Percentiles rank a stretch among this genome's conserved stretches.
These are phyloP conservation scores for Trichoderma simmonsii DNA, from an alignment of 2,329 filamentous ascomycete genomes.

Conservation along the genomic window DNA sequence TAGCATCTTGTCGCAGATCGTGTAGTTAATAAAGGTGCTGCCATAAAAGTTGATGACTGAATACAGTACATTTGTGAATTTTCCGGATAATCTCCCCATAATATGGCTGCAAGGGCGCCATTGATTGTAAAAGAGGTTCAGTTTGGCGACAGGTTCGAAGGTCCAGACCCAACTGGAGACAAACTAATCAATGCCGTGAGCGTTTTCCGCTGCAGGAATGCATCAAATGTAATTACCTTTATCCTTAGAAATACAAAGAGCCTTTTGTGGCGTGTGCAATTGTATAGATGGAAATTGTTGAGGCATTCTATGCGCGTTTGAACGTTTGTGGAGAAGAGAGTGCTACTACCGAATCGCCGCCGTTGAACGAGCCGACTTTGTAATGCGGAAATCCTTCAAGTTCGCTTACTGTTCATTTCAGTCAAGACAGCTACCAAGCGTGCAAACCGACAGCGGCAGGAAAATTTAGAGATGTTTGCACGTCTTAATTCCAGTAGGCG, in stretches of 20 bases:
- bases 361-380: background rate
- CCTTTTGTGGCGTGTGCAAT: background rate
- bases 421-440: background rate
- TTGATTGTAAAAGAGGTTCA: background rate
- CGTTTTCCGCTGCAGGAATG: background rate
- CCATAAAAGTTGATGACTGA: too few relatives aligned
- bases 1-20: background rate
- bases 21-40: background rate
- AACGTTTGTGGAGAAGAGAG: background rate
- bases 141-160: background rate
- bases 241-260: background rate
- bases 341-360: background rate
- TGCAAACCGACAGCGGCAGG: background rate
- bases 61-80: background rate
- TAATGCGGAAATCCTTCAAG: background rate
- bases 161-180: background rate
- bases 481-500: background rate
- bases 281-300: background rate
- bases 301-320: background rate
- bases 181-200: background rate
- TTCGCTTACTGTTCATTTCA: background rate
- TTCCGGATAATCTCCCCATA: background rate
- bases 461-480: background rate
- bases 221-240: background rate
- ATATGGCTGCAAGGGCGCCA: background rate